A percentile compares a stretch with the other conserved stretches of the same genome.
Conservation (phyloP, 73 alveolate genomes). For the Tetrahymena borealis region DNA sequence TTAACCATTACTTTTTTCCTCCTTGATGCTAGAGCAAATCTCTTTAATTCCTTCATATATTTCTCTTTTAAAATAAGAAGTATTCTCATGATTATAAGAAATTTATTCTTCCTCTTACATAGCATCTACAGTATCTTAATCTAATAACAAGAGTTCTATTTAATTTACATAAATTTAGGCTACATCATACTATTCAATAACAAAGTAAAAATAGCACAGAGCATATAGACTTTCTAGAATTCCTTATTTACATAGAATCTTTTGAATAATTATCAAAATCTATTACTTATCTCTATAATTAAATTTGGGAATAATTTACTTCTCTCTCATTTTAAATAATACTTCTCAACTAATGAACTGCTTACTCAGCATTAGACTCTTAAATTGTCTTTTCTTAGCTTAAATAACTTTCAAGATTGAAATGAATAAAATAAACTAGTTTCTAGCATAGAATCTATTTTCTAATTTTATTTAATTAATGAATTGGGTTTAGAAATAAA, state of each 20-base stretch:
- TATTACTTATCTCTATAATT: too few relatives aligned
- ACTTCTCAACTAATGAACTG: background rate
- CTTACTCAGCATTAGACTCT: background rate
- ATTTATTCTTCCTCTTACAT: background rate
- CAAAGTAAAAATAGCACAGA: background rate
- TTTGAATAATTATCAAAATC: too few relatives aligned
- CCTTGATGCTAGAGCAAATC: background rate
- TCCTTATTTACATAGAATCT: background rate
- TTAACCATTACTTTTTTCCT: background rate
- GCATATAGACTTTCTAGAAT: background rate
- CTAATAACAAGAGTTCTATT: background rate
- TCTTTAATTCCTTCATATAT: background rate
- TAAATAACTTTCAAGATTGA: background rate
- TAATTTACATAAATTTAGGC: background rate
- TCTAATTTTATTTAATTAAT: background rate
- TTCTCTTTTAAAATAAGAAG: background rate
- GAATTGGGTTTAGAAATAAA: background rate
- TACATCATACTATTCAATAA: background rate
- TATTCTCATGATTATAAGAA: background rate
- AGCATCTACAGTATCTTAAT: background rate
- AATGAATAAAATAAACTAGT: background rate
- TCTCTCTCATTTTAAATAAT: background rate
- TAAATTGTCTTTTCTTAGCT: background rate
- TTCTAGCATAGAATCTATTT: background rate
- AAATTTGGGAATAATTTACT: background rate